Conservation (phyloP, 805 yeast species). For the Brettanomyces anomalus region DNA sequence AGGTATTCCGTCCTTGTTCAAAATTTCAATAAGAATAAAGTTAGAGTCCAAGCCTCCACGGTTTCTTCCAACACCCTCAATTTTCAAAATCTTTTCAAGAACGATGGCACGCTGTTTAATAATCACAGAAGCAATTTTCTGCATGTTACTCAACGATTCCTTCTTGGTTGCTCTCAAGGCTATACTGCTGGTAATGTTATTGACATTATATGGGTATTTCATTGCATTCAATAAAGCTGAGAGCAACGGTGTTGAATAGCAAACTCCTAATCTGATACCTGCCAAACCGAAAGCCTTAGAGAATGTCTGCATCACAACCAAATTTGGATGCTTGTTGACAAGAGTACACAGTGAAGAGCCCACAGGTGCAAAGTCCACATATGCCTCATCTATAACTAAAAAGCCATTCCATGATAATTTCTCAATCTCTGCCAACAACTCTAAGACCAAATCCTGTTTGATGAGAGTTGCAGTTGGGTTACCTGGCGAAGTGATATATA, state of each 20-base stretch:
- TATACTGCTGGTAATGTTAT: constrained; percentile 66
- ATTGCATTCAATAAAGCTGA: constrained; percentile 70
- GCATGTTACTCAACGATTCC: constrained; percentile 53
- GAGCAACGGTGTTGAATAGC: constrained; percentile 54
- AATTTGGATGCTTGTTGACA: constrained; percentile 73
- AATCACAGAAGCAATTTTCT: constrained; percentile 39
- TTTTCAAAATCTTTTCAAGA: constrained; percentile 39
- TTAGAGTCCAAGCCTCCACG: constrained; percentile 86
- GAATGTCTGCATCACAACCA: constrained; percentile 84
- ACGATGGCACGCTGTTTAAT: constrained; percentile 47
- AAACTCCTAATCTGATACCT: constrained; percentile 83
- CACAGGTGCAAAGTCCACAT: constrained; percentile 69
- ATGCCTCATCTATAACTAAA: constrained; percentile 89
- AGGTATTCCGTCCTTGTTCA: constrained; percentile 54
- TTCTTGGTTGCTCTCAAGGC: constrained; percentile 65
- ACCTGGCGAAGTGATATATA: constrained; percentile 91
- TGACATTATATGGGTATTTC: constrained; percentile 95
- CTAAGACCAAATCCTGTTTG: constrained; percentile 37
- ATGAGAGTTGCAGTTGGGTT: constrained; percentile 82
- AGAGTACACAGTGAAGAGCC: constrained; percentile 68
- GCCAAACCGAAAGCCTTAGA: constrained; percentile 96
- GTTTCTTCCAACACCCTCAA: constrained; percentile 61
- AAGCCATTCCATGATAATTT: constrained; percentile 59
- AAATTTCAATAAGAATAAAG: constrained; percentile 66
- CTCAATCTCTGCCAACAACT: constrained; percentile 30